Evolutionary conservation across 192 early-diverging fungal species (phyloP).

Genomic region (Coemansia furcata): DNA sequence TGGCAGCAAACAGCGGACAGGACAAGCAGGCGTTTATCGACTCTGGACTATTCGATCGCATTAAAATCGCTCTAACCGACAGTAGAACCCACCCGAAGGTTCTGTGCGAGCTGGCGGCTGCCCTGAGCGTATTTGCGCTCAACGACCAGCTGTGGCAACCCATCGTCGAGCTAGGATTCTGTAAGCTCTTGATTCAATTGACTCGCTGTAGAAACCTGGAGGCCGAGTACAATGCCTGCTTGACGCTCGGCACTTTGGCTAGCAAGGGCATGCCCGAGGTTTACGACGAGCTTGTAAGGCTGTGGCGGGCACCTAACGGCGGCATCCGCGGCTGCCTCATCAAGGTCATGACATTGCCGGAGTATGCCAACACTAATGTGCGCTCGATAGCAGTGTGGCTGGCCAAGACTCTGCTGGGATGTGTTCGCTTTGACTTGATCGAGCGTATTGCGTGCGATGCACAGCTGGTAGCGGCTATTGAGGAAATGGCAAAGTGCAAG

Average conservation of each 20-base stretch:
- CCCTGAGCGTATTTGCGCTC: slow-evolving; percentile 33
- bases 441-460: slow-evolving; percentile 18
- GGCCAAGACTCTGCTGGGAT: slow-evolving; percentile 23
- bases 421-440: slow-evolving; percentile 11
- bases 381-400: slow-evolving; percentile 39
- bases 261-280: slow-evolving; percentile 18
- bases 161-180: slow-evolving; percentile 28
- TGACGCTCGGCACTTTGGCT: slow-evolving; percentile 29
- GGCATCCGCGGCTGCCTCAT: slow-evolving; percentile 23
- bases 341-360: slow-evolving; percentile 9
- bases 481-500: slow-evolving; percentile 9
- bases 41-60: slow-evolving; percentile 23
- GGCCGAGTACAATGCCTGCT: slow-evolving; percentile 28
- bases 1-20: slow-evolving; percentile 26
- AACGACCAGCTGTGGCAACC: slow-evolving; percentile 29
- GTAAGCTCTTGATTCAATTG: slow-evolving; percentile 16
- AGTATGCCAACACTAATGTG: slow-evolving; percentile 18
- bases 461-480: slow-evolving; percentile 27
- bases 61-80: slow-evolving; percentile 10
- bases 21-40: slow-evolving; percentile 26
- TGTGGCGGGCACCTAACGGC: slow-evolving; percentile 25
- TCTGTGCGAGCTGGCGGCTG: slow-evolving; percentile 26
- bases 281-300: slow-evolving; percentile 32
- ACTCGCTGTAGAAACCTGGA: slow-evolving; percentile 6
- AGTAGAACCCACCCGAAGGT: slow-evolving; percentile 1